Base-by-base conservation (phyloP, 345 rosid species). In the Citropsis articulata region DNA sequence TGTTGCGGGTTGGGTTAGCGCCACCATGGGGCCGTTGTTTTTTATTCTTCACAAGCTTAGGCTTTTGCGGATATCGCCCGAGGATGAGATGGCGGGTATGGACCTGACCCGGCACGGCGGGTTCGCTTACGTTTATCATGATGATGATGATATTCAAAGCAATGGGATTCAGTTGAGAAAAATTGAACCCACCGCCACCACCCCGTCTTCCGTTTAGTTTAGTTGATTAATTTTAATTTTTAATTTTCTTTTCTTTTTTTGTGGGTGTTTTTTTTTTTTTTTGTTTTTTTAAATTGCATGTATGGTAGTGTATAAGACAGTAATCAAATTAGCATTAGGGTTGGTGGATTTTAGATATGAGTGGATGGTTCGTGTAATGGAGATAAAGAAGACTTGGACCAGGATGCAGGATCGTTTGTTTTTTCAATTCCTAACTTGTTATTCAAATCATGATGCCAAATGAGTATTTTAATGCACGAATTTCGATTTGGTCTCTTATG, bases 91-190 rank as follows among this genome's bases (percentile, higher is more conserved):
- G 92, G 81, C 86, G 22, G 98, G 98, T 13, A 92, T 95, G 98
- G 98, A 95, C 73, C 40, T 90, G 69, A 86, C 98, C 76, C 85
- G 95, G 9, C 98, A 95, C 21, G 98, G 98, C 2, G 98, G 98
- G 1, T 88, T 91, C 59, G 98, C 98, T 31, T 95, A 95, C 80
- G 77, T 86, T 1, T 93, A 95, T 81, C 85, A 91, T 70, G 97
- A 91, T 70, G 97, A 94, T 7, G 94, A 88, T 38, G 97, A 91
- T 0, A 42, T 77, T 0, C 83, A 55, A 0, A 80, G 36, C 28
- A 40, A 79, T 22, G 96, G 84, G 14, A 76, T 74, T 73, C 86
- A 78, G 35, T 9, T 91, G 83, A 83, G 79, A 33, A 84, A 79
- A 68, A 71, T 90, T 24, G 89, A 70, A 40, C 88, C 87, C 1